Base-by-base conservation (phyloP, 805 yeast species). In the Dipodascopsis tothii region DNA sequence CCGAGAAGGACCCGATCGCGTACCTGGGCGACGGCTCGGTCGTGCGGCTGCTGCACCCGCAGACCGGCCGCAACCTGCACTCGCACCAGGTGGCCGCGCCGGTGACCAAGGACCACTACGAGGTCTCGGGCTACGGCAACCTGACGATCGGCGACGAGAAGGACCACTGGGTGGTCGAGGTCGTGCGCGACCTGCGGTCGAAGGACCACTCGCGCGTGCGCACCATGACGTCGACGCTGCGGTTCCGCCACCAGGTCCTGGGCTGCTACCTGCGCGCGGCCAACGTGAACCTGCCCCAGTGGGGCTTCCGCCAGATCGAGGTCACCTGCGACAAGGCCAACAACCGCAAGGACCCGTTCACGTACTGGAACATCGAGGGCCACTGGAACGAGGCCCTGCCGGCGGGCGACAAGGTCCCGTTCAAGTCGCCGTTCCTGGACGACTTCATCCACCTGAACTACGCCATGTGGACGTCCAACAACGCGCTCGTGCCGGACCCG, bases 261-360 rank as follows among this genome's bases (percentile, higher is more conserved):
- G 82, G 83, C 34, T 94, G 96, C 63, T 88, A 87, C 63, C 68
- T 92, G 59, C 84, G 88, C 53, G 84, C 90, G 11, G 73, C 92
- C 7, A 96, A 96, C 36, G 67, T 70, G 53, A 62, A 76, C 20
- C 79, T 88, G 60, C 99, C 99, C 17, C 79, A 78, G 16, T 92
- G 99, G 99, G 99, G 98, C 18, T 92, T 90, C 75, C 77, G 86
- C 61, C 99, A 92, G 70, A 95, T 95, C 51, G 99, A 92, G 69
- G 90, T 92, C 52, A 81, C 80, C 1, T 92, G 99, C 67, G 58
- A 62, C 43, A 61, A 63, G 21, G 51, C 55, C 39, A 67, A 78
- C 58, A 63, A 75, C 21, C 51, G 62, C 7, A 68, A 68, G 42
- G 86, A 82, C 61, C 76, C 77, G 58, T 69, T 73, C 43, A 77